Evolutionary conservation across 345 rosid genomes (phyloP), one percentile per base, ranked within the genome.

Genomic region (Murraya paniculata): DNA sequence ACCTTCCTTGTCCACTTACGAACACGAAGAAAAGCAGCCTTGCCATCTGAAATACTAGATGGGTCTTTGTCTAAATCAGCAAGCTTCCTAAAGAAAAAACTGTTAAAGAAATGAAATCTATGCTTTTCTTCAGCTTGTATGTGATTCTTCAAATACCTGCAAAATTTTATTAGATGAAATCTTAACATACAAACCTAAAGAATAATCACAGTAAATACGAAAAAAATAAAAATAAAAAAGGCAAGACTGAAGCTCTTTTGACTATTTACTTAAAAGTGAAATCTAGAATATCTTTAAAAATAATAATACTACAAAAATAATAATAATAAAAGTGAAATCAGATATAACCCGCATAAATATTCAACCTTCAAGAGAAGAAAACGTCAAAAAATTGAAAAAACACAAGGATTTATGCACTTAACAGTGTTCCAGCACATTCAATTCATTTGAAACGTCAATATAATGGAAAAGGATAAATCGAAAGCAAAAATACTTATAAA

Each of bases 61-160:
- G 91, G 93, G 81, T 88, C 93, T 88, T 87, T 96, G 85, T 94
- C 98, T 41, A 91, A 76, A 86, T 94, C 97, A 82, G 97, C 99
- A 67, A 96, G 92, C 91, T 96, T 96, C 77, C 97, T 86, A 82
- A 94, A 94, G 92, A 96, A 96, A 86, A 96, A 96, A 83, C 99
- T 89, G 85, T 90, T 96, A 79, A 96, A 96, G 80, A 96, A 94
- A 85, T 94, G 83, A 89, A 96, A 69, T 94, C 87, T 41, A 35
- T 81, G 89, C 35, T 78, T 85, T 45, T 94, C 94, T 75, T 87
- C 89, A 2, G 89, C 81, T 75, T 77, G 87, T 87, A 94, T 83
- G 50, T 68, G 88, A 82, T 83, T 90, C 93, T 89, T 92, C 75
- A 96, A 79, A 76, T 96, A 94, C 85, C 99, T 96, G 87, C 55